A percentile compares a stretch with the other conserved stretches of the same genome.
These are phyloP conservation scores for Periconia sp. DNA, from an alignment of 2,329 filamentous ascomycete species.

Conservation along the genomic window DNA sequence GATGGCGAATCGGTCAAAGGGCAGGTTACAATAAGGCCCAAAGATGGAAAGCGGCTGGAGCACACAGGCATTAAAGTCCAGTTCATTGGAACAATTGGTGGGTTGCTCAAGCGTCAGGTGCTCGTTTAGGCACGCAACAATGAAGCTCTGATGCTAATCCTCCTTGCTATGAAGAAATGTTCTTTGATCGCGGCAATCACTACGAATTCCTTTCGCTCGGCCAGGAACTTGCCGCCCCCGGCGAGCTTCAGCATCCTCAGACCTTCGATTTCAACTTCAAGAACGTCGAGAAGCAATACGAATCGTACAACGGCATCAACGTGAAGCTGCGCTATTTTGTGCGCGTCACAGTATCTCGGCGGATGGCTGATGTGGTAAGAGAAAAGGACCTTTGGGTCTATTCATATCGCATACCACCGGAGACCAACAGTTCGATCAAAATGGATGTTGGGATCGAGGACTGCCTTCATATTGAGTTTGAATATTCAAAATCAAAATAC, in stretches of 20 bases:
- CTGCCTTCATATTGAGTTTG: constrained; percentile 98
- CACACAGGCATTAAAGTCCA: constrained; percentile 99
- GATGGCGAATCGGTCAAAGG: constrained; percentile 98
- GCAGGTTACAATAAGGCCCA: constrained; percentile 89
- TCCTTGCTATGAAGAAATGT: constrained; percentile 73
- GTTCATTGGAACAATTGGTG: constrained; percentile 97
- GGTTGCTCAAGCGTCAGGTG: constrained; percentile 10
- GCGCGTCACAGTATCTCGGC: constrained; percentile 89
- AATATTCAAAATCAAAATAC: constrained; percentile 99
- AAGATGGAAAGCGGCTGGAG: constrained; percentile 96
- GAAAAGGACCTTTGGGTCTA: constrained; percentile 99
- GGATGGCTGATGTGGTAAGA: constrained; percentile 96
- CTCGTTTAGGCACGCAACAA: background rate
- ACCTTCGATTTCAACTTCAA: constrained; percentile 99
- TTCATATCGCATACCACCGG: constrained; percentile 94
- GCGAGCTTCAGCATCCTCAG: constrained; percentile 97
- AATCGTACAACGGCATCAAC: constrained; percentile 99
- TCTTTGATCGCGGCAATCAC: constrained; percentile 98
- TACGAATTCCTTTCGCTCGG: constrained; percentile 98
- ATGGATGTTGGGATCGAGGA: constrained; percentile 99
- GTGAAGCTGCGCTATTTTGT: constrained; percentile 99
- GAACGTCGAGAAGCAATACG: constrained; percentile 99
- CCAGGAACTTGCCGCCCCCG: constrained; percentile 93
- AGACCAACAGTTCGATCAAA: constrained; percentile 98
- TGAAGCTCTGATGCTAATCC: constrained; percentile 15